Evolutionary conservation across 2,329 filamentous ascomycete species (phyloP).

Genomic region (Hypocreales sp.): DNA sequence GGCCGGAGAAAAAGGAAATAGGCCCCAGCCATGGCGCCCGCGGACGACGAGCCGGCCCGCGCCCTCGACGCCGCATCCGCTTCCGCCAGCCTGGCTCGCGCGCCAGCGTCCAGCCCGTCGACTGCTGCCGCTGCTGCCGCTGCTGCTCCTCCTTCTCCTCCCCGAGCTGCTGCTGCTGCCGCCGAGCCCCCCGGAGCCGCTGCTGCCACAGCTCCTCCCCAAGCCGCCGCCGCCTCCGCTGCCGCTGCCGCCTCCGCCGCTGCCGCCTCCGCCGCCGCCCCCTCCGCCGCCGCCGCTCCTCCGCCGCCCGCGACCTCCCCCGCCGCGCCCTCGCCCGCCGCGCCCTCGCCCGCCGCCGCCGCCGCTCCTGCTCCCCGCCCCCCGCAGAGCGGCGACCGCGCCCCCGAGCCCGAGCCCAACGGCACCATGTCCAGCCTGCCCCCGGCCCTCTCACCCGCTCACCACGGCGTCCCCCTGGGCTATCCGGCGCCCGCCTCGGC

Average conservation of each 20-base stretch:
- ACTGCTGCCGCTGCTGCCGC: constrained; percentile 7
- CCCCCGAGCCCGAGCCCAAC: constrained; percentile 12
- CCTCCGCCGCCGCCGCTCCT: not conserved
- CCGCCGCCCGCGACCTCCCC: constrained; percentile 1
- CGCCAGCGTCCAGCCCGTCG: not conserved
- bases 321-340: constrained; percentile 4
- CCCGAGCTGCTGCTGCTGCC: constrained; percentile 1
- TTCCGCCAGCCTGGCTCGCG: constrained; percentile 10
- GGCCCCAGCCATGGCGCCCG: constrained; percentile 7
- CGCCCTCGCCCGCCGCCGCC: constrained; percentile 4
- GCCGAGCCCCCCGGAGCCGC: not conserved
- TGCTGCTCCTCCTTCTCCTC: constrained; percentile 4
- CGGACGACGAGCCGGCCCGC: constrained; percentile 14
- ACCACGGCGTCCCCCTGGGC: constrained; percentile 12
- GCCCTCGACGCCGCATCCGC: constrained; percentile 12
- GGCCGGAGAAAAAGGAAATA: not conserved
- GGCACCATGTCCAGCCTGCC: constrained; percentile 16
- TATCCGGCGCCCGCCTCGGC: constrained; percentile 7
- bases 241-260: constrained; percentile 1
- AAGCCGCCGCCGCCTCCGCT: not conserved
- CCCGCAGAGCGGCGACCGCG: constrained; percentile 17
- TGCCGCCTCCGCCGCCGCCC: not conserved
- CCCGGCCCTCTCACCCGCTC: constrained; percentile 4
- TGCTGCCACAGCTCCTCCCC: not conserved
- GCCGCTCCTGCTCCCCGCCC: constrained; percentile 5